phyloP scores from a whole-genome alignment of 2,329 filamentous ascomycete species.

The Helotiales sp. region DNA sequence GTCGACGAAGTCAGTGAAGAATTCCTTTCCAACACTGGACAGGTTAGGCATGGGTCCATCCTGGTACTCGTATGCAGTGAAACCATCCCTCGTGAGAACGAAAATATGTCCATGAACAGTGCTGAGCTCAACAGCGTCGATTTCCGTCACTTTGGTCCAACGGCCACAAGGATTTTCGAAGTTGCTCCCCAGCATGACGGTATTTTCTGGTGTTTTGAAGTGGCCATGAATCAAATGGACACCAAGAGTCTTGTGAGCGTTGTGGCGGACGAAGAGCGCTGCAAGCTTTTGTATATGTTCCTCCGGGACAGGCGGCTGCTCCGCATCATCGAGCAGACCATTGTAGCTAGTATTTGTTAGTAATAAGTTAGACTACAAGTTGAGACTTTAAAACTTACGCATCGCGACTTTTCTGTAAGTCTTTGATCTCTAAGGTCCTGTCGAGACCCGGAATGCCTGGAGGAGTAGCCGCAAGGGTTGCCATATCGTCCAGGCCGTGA shows the following conservation, averaged over 20 bases:
- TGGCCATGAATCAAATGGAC: constrained; percentile 28
- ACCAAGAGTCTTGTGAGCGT: constrained; percentile 23
- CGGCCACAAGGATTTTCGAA: constrained; percentile 22
- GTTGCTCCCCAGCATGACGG: constrained; percentile 27
- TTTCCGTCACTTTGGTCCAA: constrained; percentile 24
- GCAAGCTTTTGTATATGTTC: constrained; percentile 19
- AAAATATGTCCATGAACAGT: constrained; percentile 19
- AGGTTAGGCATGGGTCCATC: constrained; percentile 16
- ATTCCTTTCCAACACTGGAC: constrained; percentile 18
- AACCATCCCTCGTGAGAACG: constrained; percentile 18
- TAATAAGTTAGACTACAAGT: constrained; percentile 7
- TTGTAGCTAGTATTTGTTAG: constrained; percentile 13
- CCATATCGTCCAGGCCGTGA: too few species aligned
- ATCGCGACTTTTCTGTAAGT: too few species aligned
- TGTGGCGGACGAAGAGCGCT: constrained; percentile 15
- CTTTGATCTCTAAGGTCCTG: too few species aligned
- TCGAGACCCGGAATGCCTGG: too few species aligned
- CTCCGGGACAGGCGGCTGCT: constrained; percentile 13
- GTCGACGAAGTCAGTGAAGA: constrained; percentile 13
- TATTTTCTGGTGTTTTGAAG: constrained; percentile 26
- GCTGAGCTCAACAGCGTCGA: constrained; percentile 18
- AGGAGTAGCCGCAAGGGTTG: too few species aligned
- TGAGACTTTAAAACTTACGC: too few species aligned
- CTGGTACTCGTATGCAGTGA: constrained; percentile 10
- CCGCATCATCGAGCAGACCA: constrained; percentile 11